Base-by-base conservation (phyloP, 345 rosid species). In the Euphorbia peplus region DNA sequence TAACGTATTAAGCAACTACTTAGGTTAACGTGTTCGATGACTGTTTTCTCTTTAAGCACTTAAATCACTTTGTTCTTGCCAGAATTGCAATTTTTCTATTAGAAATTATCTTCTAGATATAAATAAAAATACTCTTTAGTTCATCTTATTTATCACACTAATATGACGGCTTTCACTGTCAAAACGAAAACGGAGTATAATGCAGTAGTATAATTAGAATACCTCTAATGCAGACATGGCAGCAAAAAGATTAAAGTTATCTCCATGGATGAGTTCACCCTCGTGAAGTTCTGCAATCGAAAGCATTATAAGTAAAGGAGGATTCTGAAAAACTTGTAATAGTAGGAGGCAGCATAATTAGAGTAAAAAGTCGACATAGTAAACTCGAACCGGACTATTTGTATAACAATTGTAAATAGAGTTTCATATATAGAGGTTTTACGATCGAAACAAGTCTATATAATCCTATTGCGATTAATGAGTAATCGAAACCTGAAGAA, bases 161-260 rank as follows among this genome's bases (percentile, higher is more conserved):
- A 53, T 21, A 53, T 26, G 0, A 52, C 8, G 57, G 28, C 14
- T 53, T 52, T 53, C 19, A 19, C 54, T 18, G 5, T n/a, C 24
- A 18, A 19, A 57, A 60, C 59, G 19, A 26, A 71, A 12, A 29
- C 1, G 46, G 30, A 26, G 47, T 16, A 69, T 30, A n/a, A 72
- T 14, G 3, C 59, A 35, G 47, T 46, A 14, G n/a, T n/a, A n/a
- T n/a, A n/a, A n/a, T n/a, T 41, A 68, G 39, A 64, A 35, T 75
- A 93, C 99, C 99, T 93, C 99, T 59, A 93, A 78, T 25, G 99
- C 99, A 78, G 99, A 89, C 99, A 89, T 93, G 24, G 99, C 99
- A 39, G 99, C 99, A 71, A 81, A 91, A 73, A 93, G 97, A 86
- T 93, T 90, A 71, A 92, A 92, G 78, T 92, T 92, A 54, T 90